These are phyloP conservation scores for Saccharum hybrid DNA, from an alignment of 202 grass and related monocot species.

Conservation along the genomic window DNA sequence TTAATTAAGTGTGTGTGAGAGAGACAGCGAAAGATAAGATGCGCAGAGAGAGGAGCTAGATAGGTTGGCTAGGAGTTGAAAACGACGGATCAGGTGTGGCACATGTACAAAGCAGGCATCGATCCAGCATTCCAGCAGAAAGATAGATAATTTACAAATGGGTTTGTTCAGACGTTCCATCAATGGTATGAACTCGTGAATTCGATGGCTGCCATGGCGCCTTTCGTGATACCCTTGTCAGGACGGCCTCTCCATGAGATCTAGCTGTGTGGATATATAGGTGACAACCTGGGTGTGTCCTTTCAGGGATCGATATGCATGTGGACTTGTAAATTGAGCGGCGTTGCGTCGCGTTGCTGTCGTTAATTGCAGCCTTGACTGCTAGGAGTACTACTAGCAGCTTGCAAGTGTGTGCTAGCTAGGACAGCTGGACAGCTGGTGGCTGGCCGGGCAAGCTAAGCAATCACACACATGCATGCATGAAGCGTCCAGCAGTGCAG, in stretches of 20 bases:
- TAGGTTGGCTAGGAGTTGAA: not conserved
- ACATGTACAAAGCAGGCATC: not conserved
- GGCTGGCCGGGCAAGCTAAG: too few species aligned
- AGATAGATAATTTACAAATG: not conserved
- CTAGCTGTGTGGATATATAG: slow-evolving; percentile 4
- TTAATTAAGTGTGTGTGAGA: too few species aligned
- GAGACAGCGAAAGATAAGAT: not conserved
- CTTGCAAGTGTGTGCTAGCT: not conserved
- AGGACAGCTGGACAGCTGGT: too few species aligned
- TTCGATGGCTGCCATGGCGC: slow-evolving; percentile 26
- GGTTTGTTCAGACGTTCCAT: slow-evolving; percentile 51
- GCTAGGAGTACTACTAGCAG: not conserved
- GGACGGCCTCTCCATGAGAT: slow-evolving; percentile 20
- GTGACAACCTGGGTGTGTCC: slow-evolving; percentile 40
- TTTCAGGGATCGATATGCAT: not conserved
- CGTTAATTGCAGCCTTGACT: not conserved
- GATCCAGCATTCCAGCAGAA: too few species aligned
- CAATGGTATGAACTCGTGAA: slow-evolving; percentile 39
- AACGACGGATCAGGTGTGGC: not conserved
- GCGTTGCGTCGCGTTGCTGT: not conserved
- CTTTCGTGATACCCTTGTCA: slow-evolving; percentile 24
- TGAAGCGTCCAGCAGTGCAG: too few species aligned
- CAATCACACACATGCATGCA: too few species aligned
- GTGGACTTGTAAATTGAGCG: slow-evolving; percentile 17
- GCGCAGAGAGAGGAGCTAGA: not conserved